A percentile compares a stretch with the other conserved stretches of the same genome.
These are phyloP conservation scores for Pezicula rhizophila DNA, from an alignment of 2,329 filamentous ascomycete species.

Conservation along the genomic window DNA sequence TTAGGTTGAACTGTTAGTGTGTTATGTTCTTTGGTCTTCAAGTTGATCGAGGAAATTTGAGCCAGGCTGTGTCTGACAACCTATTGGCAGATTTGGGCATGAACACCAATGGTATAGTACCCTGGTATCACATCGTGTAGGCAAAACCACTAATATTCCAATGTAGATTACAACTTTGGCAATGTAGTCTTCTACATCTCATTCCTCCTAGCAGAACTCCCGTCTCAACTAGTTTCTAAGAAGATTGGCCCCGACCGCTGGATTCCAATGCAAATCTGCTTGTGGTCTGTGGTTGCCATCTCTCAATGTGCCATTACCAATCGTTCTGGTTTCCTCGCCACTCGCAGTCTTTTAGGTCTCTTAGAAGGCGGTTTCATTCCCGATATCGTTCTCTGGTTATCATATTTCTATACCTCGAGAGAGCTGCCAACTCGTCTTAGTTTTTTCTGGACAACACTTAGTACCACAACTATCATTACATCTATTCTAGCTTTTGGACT, in stretches of 20 bases:
- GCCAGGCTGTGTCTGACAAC: constrained; percentile 53
- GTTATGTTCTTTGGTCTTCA: constrained; percentile 57
- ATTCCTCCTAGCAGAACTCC: constrained; percentile 40
- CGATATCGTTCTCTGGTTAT: constrained; percentile 60
- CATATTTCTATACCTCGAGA: constrained; percentile 68
- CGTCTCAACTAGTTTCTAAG: constrained; percentile 42
- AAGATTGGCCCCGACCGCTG: constrained; percentile 42
- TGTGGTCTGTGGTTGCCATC: constrained; percentile 31
- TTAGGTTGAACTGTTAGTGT: constrained; percentile 30
- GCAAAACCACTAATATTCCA: constrained; percentile 2
- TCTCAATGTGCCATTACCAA: constrained; percentile 19
- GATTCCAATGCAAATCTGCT: constrained; percentile 40
- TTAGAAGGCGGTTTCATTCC: constrained; percentile 54
- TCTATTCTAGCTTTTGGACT: constrained; percentile 55
- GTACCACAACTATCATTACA: constrained; percentile 16
- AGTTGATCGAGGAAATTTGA: constrained; percentile 52
- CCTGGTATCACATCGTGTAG: neutral
- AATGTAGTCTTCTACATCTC: constrained; percentile 33
- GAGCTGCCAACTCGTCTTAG: constrained; percentile 62
- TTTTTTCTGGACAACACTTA: constrained; percentile 62
- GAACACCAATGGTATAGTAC: constrained; percentile 30
- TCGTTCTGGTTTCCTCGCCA: constrained; percentile 33
- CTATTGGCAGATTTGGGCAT: constrained; percentile 46
- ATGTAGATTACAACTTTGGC: constrained; percentile 18
- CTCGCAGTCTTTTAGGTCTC: constrained; percentile 41